A percentile compares a stretch with the other conserved stretches of the same genome.
Conservation (phyloP, 805 yeast species). For the Metschnikowia anglica region DNA sequence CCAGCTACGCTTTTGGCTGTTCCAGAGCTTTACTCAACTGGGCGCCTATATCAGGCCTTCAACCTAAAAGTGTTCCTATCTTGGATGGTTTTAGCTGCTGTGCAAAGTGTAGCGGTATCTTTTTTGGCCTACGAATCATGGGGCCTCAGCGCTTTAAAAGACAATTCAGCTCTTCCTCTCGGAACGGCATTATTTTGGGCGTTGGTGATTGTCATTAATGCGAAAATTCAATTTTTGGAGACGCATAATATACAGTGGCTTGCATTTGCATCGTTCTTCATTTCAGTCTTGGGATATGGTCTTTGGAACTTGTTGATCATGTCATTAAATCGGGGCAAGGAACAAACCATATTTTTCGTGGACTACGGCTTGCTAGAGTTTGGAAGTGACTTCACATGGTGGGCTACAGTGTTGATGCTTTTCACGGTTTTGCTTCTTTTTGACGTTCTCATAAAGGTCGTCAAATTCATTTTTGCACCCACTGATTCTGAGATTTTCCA, state of each 20-base stretch:
- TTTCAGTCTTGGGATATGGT: conserved; percentile 83
- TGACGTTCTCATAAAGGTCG: conserved; percentile 62
- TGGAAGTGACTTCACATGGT: conserved; percentile 81
- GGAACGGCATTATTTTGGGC: conserved; percentile 77
- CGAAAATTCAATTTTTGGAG: conserved; percentile 78
- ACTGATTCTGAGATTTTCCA: conserved; percentile 80
- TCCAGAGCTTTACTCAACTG: conserved; percentile 83
- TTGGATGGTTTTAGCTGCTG: conserved; percentile 78
- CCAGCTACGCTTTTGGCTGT: conserved; percentile 88
- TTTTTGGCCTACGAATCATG: conserved; percentile 66
- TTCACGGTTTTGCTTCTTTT: conserved; percentile 57
- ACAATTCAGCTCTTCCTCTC: conserved; percentile 77
- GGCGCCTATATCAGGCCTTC: conserved; percentile 73
- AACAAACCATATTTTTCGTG: conserved; percentile 65
- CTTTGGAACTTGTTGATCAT: conserved; percentile 81
- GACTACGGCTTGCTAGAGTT: conserved; percentile 67
- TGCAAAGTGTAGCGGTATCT: conserved; percentile 68
- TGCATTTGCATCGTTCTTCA: conserved; percentile 59
- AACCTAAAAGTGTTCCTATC: conserved; percentile 64
- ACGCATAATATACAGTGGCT: conserved; percentile 72
- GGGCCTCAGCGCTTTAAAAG: conserved; percentile 67
- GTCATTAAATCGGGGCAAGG: conserved; percentile 55
- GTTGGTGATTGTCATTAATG: conserved; percentile 67
- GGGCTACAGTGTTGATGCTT: conserved; percentile 71
- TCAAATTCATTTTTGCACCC: conserved; percentile 57